These are phyloP conservation scores for Penicillium griseofulvum DNA, from an alignment of 2,329 filamentous ascomycete genomes.

Conservation along the genomic window DNA sequence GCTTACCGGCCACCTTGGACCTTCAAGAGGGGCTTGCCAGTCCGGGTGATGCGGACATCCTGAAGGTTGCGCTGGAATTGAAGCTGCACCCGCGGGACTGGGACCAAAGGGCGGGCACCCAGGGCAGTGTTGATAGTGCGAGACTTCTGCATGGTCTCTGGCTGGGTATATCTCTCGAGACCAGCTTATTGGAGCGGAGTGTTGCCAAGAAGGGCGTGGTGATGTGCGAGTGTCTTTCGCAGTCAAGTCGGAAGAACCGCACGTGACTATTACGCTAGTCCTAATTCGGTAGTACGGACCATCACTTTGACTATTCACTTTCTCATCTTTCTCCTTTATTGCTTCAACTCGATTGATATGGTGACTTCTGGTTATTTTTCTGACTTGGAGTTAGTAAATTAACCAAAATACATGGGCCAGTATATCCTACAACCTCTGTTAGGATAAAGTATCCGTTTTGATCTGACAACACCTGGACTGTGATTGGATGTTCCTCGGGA, in stretches of 20 bases:
- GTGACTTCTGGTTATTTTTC: neutral
- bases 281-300: constrained; percentile 26
- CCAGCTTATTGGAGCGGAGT: constrained; percentile 27
- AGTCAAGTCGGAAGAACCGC: constrained; percentile 26
- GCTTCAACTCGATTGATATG: neutral
- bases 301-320: constrained; percentile 1
- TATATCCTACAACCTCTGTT: neutral
- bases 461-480: constrained; percentile 23
- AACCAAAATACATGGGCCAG: neutral
- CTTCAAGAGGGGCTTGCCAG: constrained; percentile 91
- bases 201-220: constrained; percentile 24
- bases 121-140: constrained; percentile 44
- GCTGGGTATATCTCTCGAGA: constrained; percentile 28
- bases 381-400: neutral
- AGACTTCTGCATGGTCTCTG: constrained; percentile 47
- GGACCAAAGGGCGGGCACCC: constrained; percentile 38
- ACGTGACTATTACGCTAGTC: constrained; percentile 36
- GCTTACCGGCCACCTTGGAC: constrained; percentile 83
- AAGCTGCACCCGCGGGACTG: constrained; percentile 39
- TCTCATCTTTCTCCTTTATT: neutral
- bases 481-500: constrained; percentile 17
- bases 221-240: constrained; percentile 30
- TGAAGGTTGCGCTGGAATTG: constrained; percentile 55
- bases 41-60: constrained; percentile 90
- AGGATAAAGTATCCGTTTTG: neutral